Base-by-base conservation (phyloP, 1,284 basidiomycete species). In the Malassezia globosa region DNA sequence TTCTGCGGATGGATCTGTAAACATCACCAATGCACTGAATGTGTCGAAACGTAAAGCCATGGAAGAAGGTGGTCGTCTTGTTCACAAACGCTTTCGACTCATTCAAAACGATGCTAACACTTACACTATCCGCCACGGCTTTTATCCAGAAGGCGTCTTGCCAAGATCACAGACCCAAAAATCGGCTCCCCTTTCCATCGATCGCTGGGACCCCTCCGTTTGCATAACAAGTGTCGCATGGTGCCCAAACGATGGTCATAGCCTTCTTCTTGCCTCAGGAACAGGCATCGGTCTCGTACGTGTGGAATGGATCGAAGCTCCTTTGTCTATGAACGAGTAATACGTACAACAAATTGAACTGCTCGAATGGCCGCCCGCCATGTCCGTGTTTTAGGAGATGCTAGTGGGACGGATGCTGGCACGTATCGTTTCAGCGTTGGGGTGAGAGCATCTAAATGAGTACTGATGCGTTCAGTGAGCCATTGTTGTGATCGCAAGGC, bases 61-160 rank as follows among this genome's bases (percentile, higher is more conserved):
- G 5, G 50, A 46, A 5, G 36, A 41, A 22, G 44, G 50, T 13
- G 19, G 25, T 16, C 38, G 50, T 7, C 34, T 52, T 10, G 47
- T 52, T 44, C 50, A 47, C 39, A 42, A 42, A 27, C 44, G 33
- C 18, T 47, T 52, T 39, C 50, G 50, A 14, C 40, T 52, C 13
- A 24, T 22, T 16, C 35, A 16, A n/a, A 5, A 34, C 22, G 42
- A 11, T n/a, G 29, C 13, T 24, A 29, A 13, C 18, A 21, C 37
- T 13, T 45, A 36, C n/a, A 24, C 22, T 7, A n/a, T 46, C 18
- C 24, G 8, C 7, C 25, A 52, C 8, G 36, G 37, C 19, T 47
- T 42, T 18, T 42, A 36, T 18, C 50, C 50, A 23, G 50, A 52
- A 16, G 50, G 50, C 14, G 26, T 47, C 16, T 35, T 36, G 33